phyloP scores from a whole-genome alignment of 495 filamentous ascomycete genomes.

The Astrothelium subdiscretum region DNA sequence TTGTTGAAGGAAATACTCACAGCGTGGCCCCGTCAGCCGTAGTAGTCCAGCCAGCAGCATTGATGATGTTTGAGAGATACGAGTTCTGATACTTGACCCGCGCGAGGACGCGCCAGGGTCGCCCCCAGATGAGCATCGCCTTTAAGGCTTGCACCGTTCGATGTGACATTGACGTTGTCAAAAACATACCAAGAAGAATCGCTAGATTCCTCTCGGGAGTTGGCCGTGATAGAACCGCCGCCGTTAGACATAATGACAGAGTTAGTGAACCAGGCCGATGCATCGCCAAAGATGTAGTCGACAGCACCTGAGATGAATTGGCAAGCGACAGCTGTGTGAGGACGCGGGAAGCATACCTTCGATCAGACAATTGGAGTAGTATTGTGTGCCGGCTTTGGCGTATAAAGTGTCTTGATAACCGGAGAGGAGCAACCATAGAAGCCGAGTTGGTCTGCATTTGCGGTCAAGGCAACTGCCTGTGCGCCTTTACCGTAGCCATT shows the following conservation, averaged over 20 bases:
- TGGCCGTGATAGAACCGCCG: background rate
- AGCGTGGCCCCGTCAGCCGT: conserved; percentile 4
- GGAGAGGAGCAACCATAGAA: conserved; percentile 14
- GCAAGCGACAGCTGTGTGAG: background rate
- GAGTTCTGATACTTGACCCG: conserved; percentile 14
- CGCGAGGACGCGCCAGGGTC: conserved; percentile 11
- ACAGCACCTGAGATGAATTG: background rate
- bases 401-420: conserved; percentile 17
- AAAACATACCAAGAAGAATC: conserved; percentile 11
- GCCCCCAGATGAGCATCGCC: conserved; percentile 12
- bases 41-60: conserved; percentile 11
- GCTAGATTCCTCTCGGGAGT: background rate
- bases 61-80: conserved; percentile 13
- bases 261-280: conserved; percentile 22
- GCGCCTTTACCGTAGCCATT: conserved; percentile 14
- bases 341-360: conserved; percentile 4
- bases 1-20: background rate
- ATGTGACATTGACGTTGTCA: conserved; percentile 9
- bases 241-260: conserved; percentile 13
- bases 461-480: conserved; percentile 15
- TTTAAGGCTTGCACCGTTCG: conserved; percentile 5
- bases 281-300: conserved; percentile 1
- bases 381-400: conserved; percentile 15
- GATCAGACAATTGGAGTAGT: conserved; percentile 11
- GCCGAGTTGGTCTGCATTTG: conserved; percentile 12